Evolutionary conservation across 495 filamentous ascomycete species (phyloP), one percentile per base, ranked within the genome.

Genomic region (Hypoxylon perforatum): DNA sequence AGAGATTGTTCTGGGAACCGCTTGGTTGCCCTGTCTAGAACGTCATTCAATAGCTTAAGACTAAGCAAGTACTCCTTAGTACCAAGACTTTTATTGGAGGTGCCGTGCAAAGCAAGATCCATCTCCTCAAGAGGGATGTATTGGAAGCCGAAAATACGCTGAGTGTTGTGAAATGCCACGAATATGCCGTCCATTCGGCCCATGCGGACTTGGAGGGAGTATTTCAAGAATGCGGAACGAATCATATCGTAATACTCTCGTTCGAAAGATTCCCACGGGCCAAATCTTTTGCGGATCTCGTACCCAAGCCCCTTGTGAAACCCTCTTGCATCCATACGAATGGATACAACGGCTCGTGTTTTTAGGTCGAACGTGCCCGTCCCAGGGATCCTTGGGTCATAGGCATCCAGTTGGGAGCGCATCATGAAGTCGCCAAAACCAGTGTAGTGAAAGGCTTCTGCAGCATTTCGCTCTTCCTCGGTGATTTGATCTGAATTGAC

Each of bases 161-260:
- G 84, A 4, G 92, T 89, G 70, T 99, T 99, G 78, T 99, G 95
- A 75, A 88, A 98, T 11, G 96, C 96, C n/a, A 97, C 92, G 68
- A 97, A 98, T 49, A 98, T 97, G 50, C 95, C 95, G 65, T 98
- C 94, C 95, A 99, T 99, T 18, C 96, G 88, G 23, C 95, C 95
- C 83, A 98, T 92, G 19, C 95, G 88, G 33, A 94, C 95, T 75
- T 99, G 95, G 21, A 99, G 82, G 4, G 93, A 96, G 74, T 99
- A 99, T 70, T 98, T 98, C 57, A 99, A 80, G 80, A 99, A 96
- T 6, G 94, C 94, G 1, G 92, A 85, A 30, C 95, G 86, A 57
- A 96, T 94, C 94, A 98, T 96, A 73, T 99, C 95, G 72, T 88
- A 96, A 77, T 92, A 97, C 73, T 99, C 96, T 44, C 94, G 88